Conservation (phyloP, 202 grass and related monocot species). For the Setaria viridis region DNA sequence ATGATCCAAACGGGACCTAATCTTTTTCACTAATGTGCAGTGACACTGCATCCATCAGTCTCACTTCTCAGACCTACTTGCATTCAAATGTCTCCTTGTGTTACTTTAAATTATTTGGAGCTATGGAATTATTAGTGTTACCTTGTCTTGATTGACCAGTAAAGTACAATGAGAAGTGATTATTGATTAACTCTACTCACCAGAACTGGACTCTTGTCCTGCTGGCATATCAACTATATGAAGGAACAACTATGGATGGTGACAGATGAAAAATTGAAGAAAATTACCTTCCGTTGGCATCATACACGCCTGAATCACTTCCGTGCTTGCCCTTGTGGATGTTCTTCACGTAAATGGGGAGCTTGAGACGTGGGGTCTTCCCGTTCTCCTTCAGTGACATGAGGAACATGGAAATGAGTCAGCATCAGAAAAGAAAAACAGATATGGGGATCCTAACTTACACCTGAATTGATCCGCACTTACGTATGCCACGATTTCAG, state of each 20-base stretch:
- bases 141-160: not conserved
- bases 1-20: too few relatives aligned
- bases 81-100: not conserved
- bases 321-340: constrained; percentile 75
- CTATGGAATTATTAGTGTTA: not conserved
- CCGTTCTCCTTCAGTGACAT: constrained; percentile 42
- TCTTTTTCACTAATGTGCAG: not conserved
- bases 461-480: not conserved
- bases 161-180: not conserved
- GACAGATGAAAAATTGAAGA: not conserved
- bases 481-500: not conserved
- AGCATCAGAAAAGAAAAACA: not conserved
- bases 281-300: constrained; percentile 51
- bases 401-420: not conserved
- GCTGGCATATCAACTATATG: not conserved
- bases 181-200: not conserved
- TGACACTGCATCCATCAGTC: constrained; percentile 4
- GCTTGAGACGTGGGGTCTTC: constrained; percentile 36
- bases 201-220: not conserved
- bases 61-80: not conserved
- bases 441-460: not conserved
- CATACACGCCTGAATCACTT: constrained; percentile 66
- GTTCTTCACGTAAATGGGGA: constrained; percentile 76
- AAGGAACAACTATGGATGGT: not conserved
- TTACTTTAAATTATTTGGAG: not conserved